A percentile compares a stretch with the other conserved stretches of the same genome.
These are phyloP conservation scores for Magnolia officinalis DNA, from an alignment of 164 flowering plant genomes.

Conservation along the genomic window DNA sequence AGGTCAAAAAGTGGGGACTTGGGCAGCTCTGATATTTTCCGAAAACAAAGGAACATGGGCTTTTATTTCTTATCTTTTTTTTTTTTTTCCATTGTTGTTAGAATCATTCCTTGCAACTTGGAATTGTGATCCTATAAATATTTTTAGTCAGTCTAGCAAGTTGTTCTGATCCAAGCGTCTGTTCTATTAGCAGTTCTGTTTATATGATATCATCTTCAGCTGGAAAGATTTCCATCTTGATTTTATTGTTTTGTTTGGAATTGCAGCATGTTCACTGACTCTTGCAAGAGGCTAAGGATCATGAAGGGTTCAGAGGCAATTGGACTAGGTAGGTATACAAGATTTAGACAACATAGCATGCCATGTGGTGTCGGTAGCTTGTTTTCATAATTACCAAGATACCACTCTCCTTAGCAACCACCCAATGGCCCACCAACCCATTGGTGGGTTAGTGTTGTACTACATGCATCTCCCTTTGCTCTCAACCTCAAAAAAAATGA, in stretches of 20 bases:
- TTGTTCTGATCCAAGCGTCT: slow-evolving; percentile 13
- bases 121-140: slow-evolving; percentile 2
- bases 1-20: neutral
- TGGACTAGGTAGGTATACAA: slow-evolving; percentile 54
- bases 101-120: slow-evolving; percentile 8
- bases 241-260: slow-evolving; percentile 8
- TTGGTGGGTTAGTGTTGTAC: neutral
- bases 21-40: neutral
- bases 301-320: slow-evolving; percentile 80
- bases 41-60: neutral
- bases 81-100: neutral
- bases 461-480: neutral
- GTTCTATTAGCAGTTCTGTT: neutral
- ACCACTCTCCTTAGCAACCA: neutral
- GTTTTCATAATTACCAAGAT: neutral
- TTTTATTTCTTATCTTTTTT: neutral
- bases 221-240: slow-evolving; percentile 2
- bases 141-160: slow-evolving; percentile 1
- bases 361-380: neutral
- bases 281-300: slow-evolving; percentile 66
- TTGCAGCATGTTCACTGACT: slow-evolving; percentile 65
- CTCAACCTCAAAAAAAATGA: neutral
- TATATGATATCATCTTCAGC: slow-evolving; percentile 8
- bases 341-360: neutral
- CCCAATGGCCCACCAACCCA: neutral